These are phyloP conservation scores for Eremochloa ophiuroides DNA, from an alignment of 176 grass and related monocot genomes.

Conservation along the genomic window DNA sequence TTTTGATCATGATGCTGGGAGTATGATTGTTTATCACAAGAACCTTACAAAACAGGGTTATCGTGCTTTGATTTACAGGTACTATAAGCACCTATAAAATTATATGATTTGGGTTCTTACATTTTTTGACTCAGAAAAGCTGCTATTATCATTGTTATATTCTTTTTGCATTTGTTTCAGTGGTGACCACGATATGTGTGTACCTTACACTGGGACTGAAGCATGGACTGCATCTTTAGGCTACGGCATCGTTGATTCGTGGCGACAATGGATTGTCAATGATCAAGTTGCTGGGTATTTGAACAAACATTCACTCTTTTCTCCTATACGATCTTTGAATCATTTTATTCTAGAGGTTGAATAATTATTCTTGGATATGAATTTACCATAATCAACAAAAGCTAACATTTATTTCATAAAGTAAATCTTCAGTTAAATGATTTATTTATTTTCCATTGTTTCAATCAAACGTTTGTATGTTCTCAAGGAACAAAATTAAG, in stretches of 20 bases:
- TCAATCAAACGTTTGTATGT: not conserved
- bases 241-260: slow-evolving; percentile 61
- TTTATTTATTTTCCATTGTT: not conserved
- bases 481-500: not conserved
- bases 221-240: slow-evolving; percentile 81
- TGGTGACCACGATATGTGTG: slow-evolving; percentile 95
- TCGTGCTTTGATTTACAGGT: slow-evolving; percentile 88
- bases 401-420: not conserved
- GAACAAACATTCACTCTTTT: not conserved
- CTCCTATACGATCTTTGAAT: not conserved
- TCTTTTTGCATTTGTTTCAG: slow-evolving; percentile 39
- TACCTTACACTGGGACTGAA: slow-evolving; percentile 77
- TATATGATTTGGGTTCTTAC: not conserved
- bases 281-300: slow-evolving; percentile 80
- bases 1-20: slow-evolving; percentile 72
- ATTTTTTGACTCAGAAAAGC: not conserved
- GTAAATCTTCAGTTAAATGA: not conserved
- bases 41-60: slow-evolving; percentile 79
- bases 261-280: slow-evolving; percentile 60
- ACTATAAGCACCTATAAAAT: not conserved
- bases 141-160: not conserved
- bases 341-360: not conserved
- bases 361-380: not conserved
- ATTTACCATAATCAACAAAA: not conserved
- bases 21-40: slow-evolving; percentile 90